Conservation (phyloP, 2,329 filamentous ascomycete genomes). For the Alternaria dauci region DNA sequence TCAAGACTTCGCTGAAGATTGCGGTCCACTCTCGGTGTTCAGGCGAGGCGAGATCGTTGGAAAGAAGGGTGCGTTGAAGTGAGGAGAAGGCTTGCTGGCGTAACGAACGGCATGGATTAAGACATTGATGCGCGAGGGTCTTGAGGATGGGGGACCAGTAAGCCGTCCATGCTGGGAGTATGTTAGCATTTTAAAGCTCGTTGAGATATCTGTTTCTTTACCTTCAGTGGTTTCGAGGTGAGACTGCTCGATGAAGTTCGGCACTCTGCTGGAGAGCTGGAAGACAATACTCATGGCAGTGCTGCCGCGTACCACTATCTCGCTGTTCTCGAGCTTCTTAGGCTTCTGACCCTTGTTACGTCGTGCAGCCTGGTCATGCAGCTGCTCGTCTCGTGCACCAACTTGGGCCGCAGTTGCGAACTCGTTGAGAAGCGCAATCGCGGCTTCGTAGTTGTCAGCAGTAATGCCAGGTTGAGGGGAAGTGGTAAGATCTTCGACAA, state of each 20-base stretch:
- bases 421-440: constrained; percentile 83
- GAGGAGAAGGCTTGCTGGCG: constrained; percentile 87
- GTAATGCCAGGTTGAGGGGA: constrained; percentile 81
- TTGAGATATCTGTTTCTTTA: constrained; percentile 48
- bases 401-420: constrained; percentile 86
- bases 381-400: constrained; percentile 74
- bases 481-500: constrained; percentile 79
- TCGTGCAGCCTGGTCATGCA: constrained; percentile 64
- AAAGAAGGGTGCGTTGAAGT: constrained; percentile 84
- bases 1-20: constrained; percentile 92
- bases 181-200: background rate
- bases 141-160: constrained; percentile 98
- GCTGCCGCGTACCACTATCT: constrained; percentile 77
- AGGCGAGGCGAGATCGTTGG: constrained; percentile 80
- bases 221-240: constrained; percentile 88
- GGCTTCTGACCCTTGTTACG: constrained; percentile 61
- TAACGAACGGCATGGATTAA: constrained; percentile 92
- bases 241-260: constrained; percentile 88
- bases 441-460: constrained; percentile 93
- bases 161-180: constrained; percentile 80
- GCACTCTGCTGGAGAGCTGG: constrained; percentile 80
- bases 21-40: constrained; percentile 93
- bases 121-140: constrained; percentile 86
- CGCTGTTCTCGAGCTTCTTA: constrained; percentile 69
- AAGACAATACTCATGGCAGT: constrained; percentile 85